Conservation (phyloP, 73 alveolate genomes). For the Paramecium tetraurelia region DNA sequence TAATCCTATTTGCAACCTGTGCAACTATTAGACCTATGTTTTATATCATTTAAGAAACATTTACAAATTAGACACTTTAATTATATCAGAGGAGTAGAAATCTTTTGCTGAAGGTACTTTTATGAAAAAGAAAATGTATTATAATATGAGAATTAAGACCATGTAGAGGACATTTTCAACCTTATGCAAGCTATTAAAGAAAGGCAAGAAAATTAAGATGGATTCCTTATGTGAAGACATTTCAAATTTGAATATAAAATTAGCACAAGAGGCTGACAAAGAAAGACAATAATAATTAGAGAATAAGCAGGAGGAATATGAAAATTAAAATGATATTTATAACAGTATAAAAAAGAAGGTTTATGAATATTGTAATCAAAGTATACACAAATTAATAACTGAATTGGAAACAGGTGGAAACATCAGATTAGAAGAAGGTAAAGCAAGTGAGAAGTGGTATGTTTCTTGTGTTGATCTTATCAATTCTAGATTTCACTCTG, state of each 20-base stretch:
- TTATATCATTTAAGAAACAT: constrained; percentile 68
- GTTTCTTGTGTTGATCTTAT: constrained; percentile 71
- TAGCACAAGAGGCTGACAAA: constrained; percentile 29
- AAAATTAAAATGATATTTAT: background rate
- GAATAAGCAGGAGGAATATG: constrained; percentile 45
- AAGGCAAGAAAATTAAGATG: constrained; percentile 63
- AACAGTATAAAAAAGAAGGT: constrained; percentile 49
- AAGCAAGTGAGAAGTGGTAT: constrained; percentile 74
- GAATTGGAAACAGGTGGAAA: constrained; percentile 94
- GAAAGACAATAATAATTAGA: constrained; percentile 41
- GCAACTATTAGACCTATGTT: constrained; percentile 82
- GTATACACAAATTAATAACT: constrained; percentile 70
- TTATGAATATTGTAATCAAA: constrained; percentile 37
- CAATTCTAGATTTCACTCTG: constrained; percentile 63
- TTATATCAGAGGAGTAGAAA: constrained; percentile 73
- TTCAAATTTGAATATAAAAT: constrained; percentile 31
- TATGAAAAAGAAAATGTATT: constrained; percentile 85
- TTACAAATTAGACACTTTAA: constrained; percentile 65
- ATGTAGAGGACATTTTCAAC: constrained; percentile 73
- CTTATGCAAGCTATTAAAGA: constrained; percentile 61
- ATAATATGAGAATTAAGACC: constrained; percentile 84
- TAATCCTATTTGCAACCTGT: constrained; percentile 81
- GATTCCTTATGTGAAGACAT: constrained; percentile 62
- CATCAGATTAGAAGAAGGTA: constrained; percentile 80
- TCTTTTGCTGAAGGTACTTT: constrained; percentile 83